Conservation (phyloP, 768 basidiomycete genomes). For the Pilatotrama ljubarskyi region DNA sequence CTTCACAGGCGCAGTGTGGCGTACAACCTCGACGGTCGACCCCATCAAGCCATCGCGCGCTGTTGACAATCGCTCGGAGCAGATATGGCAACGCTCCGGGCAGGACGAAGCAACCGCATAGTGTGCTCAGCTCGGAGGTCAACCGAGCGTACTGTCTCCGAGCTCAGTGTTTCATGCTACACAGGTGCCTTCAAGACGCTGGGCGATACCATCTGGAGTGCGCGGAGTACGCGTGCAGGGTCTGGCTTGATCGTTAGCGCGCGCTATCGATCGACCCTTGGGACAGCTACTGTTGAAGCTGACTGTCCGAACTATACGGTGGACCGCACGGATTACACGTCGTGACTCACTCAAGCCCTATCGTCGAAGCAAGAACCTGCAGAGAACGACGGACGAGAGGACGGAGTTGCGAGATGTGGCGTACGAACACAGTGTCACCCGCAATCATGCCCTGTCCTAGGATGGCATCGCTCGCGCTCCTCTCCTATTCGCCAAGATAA, state of each 20-base stretch:
- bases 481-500: constrained; percentile 5
- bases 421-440: background rate
- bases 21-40: background rate
- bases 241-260: background rate
- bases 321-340: background rate
- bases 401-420: background rate
- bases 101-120: background rate
- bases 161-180: background rate
- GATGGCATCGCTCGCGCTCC: constrained; percentile 4
- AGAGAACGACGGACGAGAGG: background rate
- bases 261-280: background rate
- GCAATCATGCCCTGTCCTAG: constrained; percentile 5
- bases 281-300: background rate
- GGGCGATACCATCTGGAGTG: background rate
- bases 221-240: background rate
- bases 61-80: background rate
- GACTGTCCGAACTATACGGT: background rate
- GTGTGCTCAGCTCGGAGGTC: background rate
- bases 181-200: background rate
- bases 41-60: background rate
- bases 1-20: background rate
- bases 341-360: background rate
- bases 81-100: background rate
- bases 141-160: background rate
- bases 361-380: background rate